These are phyloP conservation scores for Stenocarpella maydis DNA, from an alignment of 2,329 filamentous ascomycete genomes.

Conservation along the genomic window DNA sequence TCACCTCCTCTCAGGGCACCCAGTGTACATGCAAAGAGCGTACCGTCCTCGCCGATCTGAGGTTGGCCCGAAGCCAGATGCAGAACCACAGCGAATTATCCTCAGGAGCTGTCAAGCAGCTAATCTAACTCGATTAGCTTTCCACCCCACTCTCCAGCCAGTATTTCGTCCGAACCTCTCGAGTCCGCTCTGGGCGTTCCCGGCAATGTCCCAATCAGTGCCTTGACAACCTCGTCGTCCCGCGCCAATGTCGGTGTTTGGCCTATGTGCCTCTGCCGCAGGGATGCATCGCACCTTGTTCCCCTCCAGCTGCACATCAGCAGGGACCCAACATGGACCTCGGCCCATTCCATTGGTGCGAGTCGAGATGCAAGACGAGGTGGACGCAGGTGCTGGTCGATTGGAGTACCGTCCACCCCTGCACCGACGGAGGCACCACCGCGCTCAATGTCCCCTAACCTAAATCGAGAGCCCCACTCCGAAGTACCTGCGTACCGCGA, in stretches of 20 bases:
- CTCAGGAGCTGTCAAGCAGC: not conserved
- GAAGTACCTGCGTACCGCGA: conserved; percentile 22
- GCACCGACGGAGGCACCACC: conserved; percentile 29
- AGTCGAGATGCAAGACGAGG: conserved; percentile 30
- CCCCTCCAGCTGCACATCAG: conserved; percentile 32
- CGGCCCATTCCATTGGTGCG: conserved; percentile 33
- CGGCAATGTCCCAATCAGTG: conserved; percentile 33
- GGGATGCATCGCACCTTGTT: conserved; percentile 31
- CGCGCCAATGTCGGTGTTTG: conserved; percentile 32
- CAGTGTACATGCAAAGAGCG: conserved; percentile 9
- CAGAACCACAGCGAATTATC: conserved; percentile 21
- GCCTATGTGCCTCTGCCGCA: conserved; percentile 20
- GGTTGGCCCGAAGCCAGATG: conserved; percentile 8
- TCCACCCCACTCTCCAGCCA: conserved; percentile 18
- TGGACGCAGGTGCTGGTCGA: conserved; percentile 32
- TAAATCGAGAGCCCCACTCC: conserved; percentile 32
- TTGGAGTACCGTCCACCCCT: conserved; percentile 23
- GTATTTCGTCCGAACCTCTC: conserved; percentile 28
- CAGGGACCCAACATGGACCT: conserved; percentile 13
- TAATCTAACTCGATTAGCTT: conserved; percentile 25
- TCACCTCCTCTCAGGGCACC: conserved; percentile 14
- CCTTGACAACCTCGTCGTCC: conserved; percentile 23
- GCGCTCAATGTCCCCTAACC: conserved; percentile 32
- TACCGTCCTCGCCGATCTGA: not conserved
- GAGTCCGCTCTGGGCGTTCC: conserved; percentile 17